Base-by-base conservation (phyloP, 2,329 filamentous ascomycete genomes). In the Scedosporium aurantiacum region DNA sequence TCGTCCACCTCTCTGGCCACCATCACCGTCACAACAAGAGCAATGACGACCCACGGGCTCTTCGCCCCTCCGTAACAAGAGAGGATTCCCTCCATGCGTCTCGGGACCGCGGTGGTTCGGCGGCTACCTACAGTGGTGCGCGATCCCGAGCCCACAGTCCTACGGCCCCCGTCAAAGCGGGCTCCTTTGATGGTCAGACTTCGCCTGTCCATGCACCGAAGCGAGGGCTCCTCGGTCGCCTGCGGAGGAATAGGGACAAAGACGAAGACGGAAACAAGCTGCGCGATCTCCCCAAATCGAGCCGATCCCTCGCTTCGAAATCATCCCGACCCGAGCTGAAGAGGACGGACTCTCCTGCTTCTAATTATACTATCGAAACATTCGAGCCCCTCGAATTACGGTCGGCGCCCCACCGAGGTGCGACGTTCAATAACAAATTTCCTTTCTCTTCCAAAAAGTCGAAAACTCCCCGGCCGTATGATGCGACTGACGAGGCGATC, bases 81-180 rank as follows among this genome's bases (percentile, higher is more conserved):
- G 90, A 96, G 70, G 88, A 93, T 86, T 88, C 16, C 75, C 80
- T 78, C 27, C 71, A 67, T 63, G 66, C 67, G 62, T 68, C 75
- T 69, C 84, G 81, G 70, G 85, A 86, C 63, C 79, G 79, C 61
- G 78, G 74, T 40, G 75, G 73, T 58, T 78, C 78, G 32, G 68
- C 69, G 32, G 69, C 71, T 50, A 76, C 69, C 57, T 69, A 79
- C 79, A 70, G 81, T 76, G 66, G 70, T 66, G 71, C 76, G 57
- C 74, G 74, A 64, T 79, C 80, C 23, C 86, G 91, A 65, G 86
- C 90, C 12, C 83, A 89, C 63, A 96, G 92, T 72, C 91, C 92
- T 27, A 90, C 90, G 0, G 89, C 91, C 37, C 47, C 57, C 72
- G 78, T 82, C 50, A 82, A 65, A 40, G 40, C 58, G 58, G 80